A percentile compares a stretch with the other conserved stretches of the same genome.
These are phyloP conservation scores for Corynespora cassiicola DNA, from an alignment of 2,329 filamentous ascomycete genomes.

Conservation along the genomic window DNA sequence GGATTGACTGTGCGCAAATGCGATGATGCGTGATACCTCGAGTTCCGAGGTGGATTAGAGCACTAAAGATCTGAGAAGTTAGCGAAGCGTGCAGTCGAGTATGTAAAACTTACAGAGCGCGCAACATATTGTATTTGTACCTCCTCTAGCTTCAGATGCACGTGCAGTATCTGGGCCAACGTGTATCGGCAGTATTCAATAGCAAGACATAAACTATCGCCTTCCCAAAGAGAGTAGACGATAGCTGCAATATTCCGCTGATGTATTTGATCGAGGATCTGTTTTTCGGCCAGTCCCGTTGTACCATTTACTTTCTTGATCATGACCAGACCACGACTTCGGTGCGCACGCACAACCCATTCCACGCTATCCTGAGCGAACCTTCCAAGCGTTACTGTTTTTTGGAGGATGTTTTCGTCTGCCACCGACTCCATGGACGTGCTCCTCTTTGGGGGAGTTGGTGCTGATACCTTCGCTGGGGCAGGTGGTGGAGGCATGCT, in stretches of 20 bases:
- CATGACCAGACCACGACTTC: slow-evolving; percentile 9
- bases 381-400: slow-evolving; percentile 7
- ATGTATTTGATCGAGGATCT: not conserved
- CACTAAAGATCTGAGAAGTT: slow-evolving; percentile 10
- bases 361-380: slow-evolving; percentile 8
- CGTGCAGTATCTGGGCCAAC: slow-evolving; percentile 10
- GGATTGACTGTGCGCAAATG: slow-evolving; percentile 7
- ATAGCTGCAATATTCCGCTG: slow-evolving; percentile 9
- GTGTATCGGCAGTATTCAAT: slow-evolving; percentile 16
- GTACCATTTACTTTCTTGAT: slow-evolving; percentile 4
- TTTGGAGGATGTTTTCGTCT: no score
- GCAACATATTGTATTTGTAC: slow-evolving; percentile 13
- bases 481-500: no score
- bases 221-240: not conserved
- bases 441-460: no score
- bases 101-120: slow-evolving; percentile 10
- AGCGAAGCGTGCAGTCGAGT: not conserved
- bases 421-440: no score
- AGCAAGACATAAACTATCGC: slow-evolving; percentile 3
- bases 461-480: no score
- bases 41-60: slow-evolving; percentile 2
- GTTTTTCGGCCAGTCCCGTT: slow-evolving; percentile 4
- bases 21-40: slow-evolving; percentile 6
- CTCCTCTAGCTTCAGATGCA: slow-evolving; percentile 13
- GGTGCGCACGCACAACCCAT: slow-evolving; percentile 11